Conservation (phyloP, 2,329 filamentous ascomycete genomes). For the Talaromyces sp. region DNA sequence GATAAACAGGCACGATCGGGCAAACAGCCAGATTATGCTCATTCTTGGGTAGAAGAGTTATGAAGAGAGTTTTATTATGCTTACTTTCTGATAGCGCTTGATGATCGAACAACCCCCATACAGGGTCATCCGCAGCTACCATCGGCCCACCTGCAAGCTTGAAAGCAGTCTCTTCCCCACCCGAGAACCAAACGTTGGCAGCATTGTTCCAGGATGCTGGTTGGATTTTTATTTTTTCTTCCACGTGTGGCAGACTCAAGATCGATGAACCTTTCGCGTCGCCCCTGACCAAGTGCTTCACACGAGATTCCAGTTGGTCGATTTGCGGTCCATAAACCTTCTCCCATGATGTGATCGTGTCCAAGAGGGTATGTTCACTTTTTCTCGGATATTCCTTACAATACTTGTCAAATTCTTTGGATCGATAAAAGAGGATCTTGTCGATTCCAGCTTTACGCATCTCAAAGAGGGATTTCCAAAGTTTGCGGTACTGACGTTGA, state of each 20-base stretch:
- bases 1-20: neutral
- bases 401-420: conserved; percentile 13
- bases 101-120: neutral
- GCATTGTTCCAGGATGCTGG: neutral
- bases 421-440: conserved; percentile 14
- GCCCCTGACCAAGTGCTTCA: neutral
- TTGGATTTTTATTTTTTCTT: neutral
- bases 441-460: conserved; percentile 13
- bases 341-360: neutral
- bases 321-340: neutral
- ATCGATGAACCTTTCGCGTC: neutral
- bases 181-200: neutral
- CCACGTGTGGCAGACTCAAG: neutral
- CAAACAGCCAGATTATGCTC: neutral
- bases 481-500: conserved; percentile 9
- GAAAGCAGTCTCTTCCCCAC: neutral
- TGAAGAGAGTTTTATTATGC: neutral
- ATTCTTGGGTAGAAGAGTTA: neutral
- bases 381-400: neutral
- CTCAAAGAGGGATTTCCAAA: conserved; percentile 15
- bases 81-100: neutral
- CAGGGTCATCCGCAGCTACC: neutral
- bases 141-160: neutral
- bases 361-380: neutral
- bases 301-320: neutral